Evolutionary conservation across 176 grass and related monocot species (phyloP).

Genomic region (Ensete ventricosum): DNA sequence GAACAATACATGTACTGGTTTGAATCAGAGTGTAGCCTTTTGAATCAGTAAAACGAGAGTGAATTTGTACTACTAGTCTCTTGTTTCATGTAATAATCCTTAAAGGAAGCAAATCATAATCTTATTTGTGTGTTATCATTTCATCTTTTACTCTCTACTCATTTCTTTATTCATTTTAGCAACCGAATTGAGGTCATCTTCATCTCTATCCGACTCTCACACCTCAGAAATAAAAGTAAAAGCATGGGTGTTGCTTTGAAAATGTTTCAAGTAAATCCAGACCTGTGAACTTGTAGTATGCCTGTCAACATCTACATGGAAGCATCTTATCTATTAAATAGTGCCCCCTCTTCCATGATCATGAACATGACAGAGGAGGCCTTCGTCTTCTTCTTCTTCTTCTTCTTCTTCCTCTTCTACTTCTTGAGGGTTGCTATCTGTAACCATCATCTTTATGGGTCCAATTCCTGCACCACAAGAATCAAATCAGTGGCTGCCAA

Average conservation of each 20-base stretch:
- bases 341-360: background rate
- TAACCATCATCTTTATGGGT: too few species aligned
- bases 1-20: background rate
- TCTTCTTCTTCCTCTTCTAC: background rate
- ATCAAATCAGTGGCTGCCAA: too few species aligned
- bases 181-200: too few species aligned
- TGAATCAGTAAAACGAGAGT: background rate
- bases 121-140: background rate
- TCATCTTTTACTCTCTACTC: too few species aligned
- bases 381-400: background rate
- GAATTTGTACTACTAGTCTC: background rate
- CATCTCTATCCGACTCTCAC: too few species aligned
- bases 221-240: too few species aligned
- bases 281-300: background rate
- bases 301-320: background rate
- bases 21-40: background rate
- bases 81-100: background rate
- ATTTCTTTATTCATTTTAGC: too few species aligned
- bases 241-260: too few species aligned
- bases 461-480: too few species aligned
- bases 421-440: background rate
- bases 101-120: background rate
- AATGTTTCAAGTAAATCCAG: too few species aligned
- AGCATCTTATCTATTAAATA: background rate
- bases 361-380: background rate